Conservation (phyloP, 2,329 filamentous ascomycete genomes). For the Clonostachys rosea region DNA sequence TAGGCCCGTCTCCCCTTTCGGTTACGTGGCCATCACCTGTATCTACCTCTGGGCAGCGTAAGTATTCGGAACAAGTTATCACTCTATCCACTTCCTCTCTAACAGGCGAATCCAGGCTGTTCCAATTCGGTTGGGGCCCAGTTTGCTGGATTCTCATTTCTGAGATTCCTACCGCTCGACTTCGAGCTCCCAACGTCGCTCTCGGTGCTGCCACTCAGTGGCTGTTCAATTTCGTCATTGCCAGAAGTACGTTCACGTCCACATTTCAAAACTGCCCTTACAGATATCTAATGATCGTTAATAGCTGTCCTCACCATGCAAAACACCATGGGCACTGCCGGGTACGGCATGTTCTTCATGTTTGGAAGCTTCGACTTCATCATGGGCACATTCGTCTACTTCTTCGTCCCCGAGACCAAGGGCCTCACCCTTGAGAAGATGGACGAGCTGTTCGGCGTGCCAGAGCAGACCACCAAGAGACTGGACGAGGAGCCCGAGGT, state of each 20-base stretch:
- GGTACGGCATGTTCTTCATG: slow-evolving; percentile 61
- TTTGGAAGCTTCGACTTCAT: slow-evolving; percentile 61
- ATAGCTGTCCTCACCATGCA: slow-evolving; percentile 62
- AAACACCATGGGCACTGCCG: slow-evolving; percentile 37
- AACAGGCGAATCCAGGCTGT: slow-evolving; percentile 36
- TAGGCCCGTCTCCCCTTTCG: slow-evolving; percentile 52
- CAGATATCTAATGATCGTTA: neutral
- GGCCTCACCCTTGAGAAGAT: slow-evolving; percentile 59
- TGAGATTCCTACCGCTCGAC: slow-evolving; percentile 64
- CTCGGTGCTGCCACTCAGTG: slow-evolving; percentile 66
- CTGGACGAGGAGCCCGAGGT: slow-evolving; percentile 22
- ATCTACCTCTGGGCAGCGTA: slow-evolving; percentile 66
- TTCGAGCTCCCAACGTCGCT: slow-evolving; percentile 63
- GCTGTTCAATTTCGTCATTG: slow-evolving; percentile 72
- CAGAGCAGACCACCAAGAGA: slow-evolving; percentile 28
- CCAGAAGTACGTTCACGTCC: slow-evolving; percentile 34
- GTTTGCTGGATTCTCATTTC: slow-evolving; percentile 68
- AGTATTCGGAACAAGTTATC: slow-evolving; percentile 7
- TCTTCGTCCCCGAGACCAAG: slow-evolving; percentile 69
- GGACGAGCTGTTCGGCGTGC: slow-evolving; percentile 62
- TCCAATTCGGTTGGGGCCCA: slow-evolving; percentile 68
- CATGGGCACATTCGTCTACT: slow-evolving; percentile 63
- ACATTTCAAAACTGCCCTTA: no score
- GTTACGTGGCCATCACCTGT: slow-evolving; percentile 65
- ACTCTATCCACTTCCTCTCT: neutral